A percentile compares a stretch with the other conserved stretches of the same genome.
phyloP scores from a whole-genome alignment of 2,329 filamentous ascomycete genomes.

The Trichophyton verrucosum region DNA sequence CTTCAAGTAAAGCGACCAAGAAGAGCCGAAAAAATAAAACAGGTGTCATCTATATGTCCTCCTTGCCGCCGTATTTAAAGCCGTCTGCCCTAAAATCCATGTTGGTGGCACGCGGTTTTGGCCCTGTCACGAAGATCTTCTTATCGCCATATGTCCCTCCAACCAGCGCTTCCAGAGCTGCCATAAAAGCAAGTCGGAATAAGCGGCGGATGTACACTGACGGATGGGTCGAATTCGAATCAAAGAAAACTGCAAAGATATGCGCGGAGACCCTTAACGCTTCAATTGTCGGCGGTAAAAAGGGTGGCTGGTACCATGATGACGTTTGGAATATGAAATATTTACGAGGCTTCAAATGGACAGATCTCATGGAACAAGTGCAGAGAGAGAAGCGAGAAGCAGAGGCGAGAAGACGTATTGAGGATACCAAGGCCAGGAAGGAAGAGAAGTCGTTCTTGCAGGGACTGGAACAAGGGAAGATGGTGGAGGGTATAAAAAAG shows the following conservation, averaged over 20 bases:
- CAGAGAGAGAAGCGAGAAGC: conserved; percentile 31
- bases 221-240: conserved; percentile 38
- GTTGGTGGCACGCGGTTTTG: conserved; percentile 30
- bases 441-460: conserved; percentile 34
- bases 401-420: conserved; percentile 31
- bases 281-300: conserved; percentile 31
- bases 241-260: conserved; percentile 34
- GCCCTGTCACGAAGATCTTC: conserved; percentile 34
- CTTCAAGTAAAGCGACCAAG: conserved; percentile 9
- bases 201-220: conserved; percentile 33
- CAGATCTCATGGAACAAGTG: conserved; percentile 35
- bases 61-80: conserved; percentile 37
- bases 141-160: conserved; percentile 27
- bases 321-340: conserved; percentile 39
- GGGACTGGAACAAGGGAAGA: conserved; percentile 31
- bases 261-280: conserved; percentile 37
- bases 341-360: conserved; percentile 32
- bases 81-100: conserved; percentile 35
- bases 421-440: conserved; percentile 31
- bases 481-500: conserved; percentile 33
- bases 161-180: conserved; percentile 8
- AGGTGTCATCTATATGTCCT: conserved; percentile 35
- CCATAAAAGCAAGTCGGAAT: conserved; percentile 19
- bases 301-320: conserved; percentile 36
- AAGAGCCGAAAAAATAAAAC: conserved; percentile 23